Evolutionary conservation across 345 rosid species (phyloP).

Genomic region (Populus pruinosa): DNA sequence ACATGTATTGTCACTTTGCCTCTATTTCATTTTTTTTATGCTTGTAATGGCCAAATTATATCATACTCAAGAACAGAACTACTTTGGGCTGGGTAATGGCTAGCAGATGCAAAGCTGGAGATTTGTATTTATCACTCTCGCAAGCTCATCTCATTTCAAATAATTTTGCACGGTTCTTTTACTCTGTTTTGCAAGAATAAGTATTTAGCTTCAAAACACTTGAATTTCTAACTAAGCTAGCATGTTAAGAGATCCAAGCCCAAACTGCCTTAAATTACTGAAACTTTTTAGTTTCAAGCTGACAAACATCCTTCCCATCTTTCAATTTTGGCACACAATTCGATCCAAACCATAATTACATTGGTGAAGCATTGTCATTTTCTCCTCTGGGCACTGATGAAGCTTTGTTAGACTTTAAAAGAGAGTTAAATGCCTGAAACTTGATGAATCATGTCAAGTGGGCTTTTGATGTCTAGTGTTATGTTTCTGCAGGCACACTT

Average conservation of each 20-base stretch:
- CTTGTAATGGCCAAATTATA: not conserved
- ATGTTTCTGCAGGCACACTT: constrained; percentile 20
- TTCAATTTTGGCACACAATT: constrained; percentile 23
- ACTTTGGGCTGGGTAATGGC: no score
- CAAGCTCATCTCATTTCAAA: no score
- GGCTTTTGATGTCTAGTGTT: no score
- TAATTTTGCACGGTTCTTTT: no score
- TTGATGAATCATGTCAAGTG: not conserved
- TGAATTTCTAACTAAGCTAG: no score
- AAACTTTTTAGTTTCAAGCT: not conserved
- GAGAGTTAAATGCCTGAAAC: no score
- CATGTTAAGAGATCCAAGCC: not conserved
- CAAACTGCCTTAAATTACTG: not conserved
- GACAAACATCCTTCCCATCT: not conserved
- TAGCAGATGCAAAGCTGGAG: no score
- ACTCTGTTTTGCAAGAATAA: no score
- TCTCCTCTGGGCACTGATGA: not conserved
- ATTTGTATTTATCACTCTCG: no score
- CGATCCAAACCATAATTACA: constrained; percentile 10
- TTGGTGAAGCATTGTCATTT: constrained; percentile 4
- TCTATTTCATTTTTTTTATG: no score
- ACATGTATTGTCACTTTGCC: not conserved
- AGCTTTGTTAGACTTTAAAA: not conserved
- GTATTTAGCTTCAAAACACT: no score
- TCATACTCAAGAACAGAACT: not conserved